Percentiles rank a stretch among this genome's conserved stretches.
Conservation (phyloP, 2,329 filamentous ascomycete genomes). For the Penicillium sp. region DNA sequence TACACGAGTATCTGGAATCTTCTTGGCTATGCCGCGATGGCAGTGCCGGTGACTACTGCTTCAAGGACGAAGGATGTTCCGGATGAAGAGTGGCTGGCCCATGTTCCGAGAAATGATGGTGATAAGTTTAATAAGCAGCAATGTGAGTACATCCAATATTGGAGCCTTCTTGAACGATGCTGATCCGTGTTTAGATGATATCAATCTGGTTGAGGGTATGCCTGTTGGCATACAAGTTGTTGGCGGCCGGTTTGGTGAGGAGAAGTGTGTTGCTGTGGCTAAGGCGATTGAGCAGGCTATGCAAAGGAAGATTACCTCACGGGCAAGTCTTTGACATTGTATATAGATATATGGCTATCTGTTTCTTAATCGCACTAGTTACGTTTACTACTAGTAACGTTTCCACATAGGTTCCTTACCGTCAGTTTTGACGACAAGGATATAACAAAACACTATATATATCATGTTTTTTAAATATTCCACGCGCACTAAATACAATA, state of each 20-base stretch:
- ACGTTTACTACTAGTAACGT: not conserved
- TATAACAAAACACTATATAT: not conserved
- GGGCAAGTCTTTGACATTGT: constrained; percentile 10
- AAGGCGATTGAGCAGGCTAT: constrained; percentile 33
- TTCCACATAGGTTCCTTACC: not conserved
- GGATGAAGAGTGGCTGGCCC: constrained; percentile 30
- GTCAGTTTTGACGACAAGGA: not conserved
- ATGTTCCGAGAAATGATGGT: constrained; percentile 32
- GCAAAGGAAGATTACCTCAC: constrained; percentile 5
- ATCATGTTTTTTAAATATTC: not conserved
- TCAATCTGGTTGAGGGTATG: constrained; percentile 33
- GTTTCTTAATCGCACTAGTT: no score
- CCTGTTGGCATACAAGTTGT: constrained; percentile 37
- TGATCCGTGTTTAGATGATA: constrained; percentile 26
- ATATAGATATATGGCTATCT: no score
- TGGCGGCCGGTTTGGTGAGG: constrained; percentile 34
- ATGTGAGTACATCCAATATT: constrained; percentile 20
- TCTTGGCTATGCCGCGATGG: constrained; percentile 33
- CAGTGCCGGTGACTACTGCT: constrained; percentile 31
- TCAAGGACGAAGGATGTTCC: constrained; percentile 30
- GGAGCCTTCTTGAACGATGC: fast-evolving
- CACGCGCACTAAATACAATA: no score
- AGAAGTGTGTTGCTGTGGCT: constrained; percentile 33
- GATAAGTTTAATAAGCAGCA: constrained; percentile 35
- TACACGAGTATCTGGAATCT: constrained; percentile 40